A percentile compares a stretch with the other conserved stretches of the same genome.
Conservation (phyloP, 1,284 basidiomycete genomes). For the Leccinum pallidistipes region DNA sequence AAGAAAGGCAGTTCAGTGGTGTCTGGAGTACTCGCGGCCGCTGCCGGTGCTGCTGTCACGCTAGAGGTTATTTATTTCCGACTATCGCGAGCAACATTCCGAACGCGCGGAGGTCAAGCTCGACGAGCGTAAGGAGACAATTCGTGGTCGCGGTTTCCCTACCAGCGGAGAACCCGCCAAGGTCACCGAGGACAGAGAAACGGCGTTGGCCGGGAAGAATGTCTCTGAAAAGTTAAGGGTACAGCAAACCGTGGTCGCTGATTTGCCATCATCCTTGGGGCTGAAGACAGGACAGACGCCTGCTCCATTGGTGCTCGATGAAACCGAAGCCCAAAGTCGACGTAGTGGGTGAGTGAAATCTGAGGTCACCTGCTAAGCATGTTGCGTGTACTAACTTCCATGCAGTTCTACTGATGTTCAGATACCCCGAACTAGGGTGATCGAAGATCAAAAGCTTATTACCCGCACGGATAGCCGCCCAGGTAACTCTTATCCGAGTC, state of each 20-base stretch:
- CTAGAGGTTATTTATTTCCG: constrained; percentile 10
- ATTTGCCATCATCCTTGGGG: not conserved
- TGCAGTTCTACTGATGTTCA: not conserved
- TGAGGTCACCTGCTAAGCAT: not conserved
- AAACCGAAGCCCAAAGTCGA: not conserved
- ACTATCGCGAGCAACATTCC: constrained; percentile 6
- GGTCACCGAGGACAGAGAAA: not conserved
- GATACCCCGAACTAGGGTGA: not conserved
- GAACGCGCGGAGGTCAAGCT: not conserved
- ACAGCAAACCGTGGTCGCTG: not conserved
- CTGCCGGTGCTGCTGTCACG: constrained; percentile 10
- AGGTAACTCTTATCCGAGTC: not conserved
- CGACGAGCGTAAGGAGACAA: not conserved
- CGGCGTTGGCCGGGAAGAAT: not conserved
- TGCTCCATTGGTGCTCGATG: not conserved
- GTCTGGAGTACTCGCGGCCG: constrained; percentile 13
- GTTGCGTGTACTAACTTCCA: not conserved
- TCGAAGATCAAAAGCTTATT: not conserved
- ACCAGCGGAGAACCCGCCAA: not conserved
- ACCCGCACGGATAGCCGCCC: not conserved
- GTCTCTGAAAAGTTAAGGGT: not conserved
- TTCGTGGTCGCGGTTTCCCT: not conserved
- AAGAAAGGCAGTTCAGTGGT: constrained; percentile 12
- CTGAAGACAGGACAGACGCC: not conserved
- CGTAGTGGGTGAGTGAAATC: not conserved